These are phyloP conservation scores for Patellaria atrata DNA, from an alignment of 495 filamentous ascomycete species.

Conservation along the genomic window DNA sequence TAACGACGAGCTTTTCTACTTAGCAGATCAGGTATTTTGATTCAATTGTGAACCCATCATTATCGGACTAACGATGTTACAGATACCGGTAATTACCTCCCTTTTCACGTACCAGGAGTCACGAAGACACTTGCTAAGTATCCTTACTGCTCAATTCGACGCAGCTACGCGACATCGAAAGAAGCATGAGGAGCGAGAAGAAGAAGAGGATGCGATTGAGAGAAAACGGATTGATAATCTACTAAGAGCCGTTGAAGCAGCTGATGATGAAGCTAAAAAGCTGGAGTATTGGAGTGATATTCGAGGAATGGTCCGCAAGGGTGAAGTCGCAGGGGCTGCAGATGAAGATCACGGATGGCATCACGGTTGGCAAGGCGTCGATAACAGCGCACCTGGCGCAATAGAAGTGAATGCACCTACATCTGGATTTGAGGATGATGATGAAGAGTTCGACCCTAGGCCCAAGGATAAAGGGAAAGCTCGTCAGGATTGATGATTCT, in stretches of 20 bases:
- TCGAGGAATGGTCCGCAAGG: conserved; percentile 42
- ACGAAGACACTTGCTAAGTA: conserved; percentile 55
- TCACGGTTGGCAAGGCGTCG: conserved; percentile 13
- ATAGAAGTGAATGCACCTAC: too few relatives aligned
- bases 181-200: conserved; percentile 33
- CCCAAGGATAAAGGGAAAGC: too few relatives aligned
- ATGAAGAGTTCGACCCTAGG: too few relatives aligned
- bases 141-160: conserved; percentile 49
- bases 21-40: conserved; percentile 43
- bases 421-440: too few relatives aligned
- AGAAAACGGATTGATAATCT: conserved; percentile 37
- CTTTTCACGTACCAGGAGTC: conserved; percentile 83
- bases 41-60: conserved; percentile 2
- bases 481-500: too few relatives aligned
- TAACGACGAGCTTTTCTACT: conserved; percentile 63
- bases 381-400: conserved; percentile 17
- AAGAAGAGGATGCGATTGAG: conserved; percentile 21
- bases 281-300: conserved; percentile 68
- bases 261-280: conserved; percentile 50
- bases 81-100: conserved; percentile 73
- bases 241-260: conserved; percentile 40
- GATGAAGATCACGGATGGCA: conserved; percentile 21
- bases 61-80: conserved; percentile 10
- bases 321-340: conserved; percentile 34
- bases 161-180: conserved; percentile 28